Percentiles rank a stretch among this genome's conserved stretches.
Conservation (phyloP, 1,284 basidiomycete species). For the Malassezia yamatoensis region DNA sequence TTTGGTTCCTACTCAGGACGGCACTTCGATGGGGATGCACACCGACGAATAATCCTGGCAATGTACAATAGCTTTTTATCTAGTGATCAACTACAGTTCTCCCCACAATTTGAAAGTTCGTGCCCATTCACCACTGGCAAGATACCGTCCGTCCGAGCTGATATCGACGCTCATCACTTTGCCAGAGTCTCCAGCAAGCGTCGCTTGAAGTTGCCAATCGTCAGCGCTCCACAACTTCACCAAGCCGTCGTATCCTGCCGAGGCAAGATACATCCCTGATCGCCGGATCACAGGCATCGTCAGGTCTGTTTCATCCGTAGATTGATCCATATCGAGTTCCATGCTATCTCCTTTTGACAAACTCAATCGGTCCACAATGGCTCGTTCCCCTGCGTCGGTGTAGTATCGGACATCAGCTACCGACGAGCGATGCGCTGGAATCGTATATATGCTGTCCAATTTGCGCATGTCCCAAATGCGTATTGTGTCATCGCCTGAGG, state of each 20-base stretch:
- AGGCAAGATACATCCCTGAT: conserved; percentile 76
- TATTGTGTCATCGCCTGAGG: conserved; percentile 91
- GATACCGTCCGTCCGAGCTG: conserved; percentile 25
- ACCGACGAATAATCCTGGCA: conserved; percentile 18
- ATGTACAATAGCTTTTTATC: conserved; percentile 13
- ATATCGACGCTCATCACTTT: conserved; percentile 98
- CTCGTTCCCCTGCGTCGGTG: conserved; percentile 31
- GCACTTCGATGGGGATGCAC: conserved; percentile 33
- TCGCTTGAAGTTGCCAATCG: conserved; percentile 85
- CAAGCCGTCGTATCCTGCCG: conserved; percentile 84
- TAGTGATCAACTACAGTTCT: conserved; percentile 13
- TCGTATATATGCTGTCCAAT: conserved; percentile 82
- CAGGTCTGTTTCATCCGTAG: conserved; percentile 39
- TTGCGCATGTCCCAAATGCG: conserved; percentile 97
- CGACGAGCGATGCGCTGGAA: conserved; percentile 87
- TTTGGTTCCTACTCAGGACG: conserved; percentile 26
- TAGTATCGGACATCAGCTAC: conserved; percentile 93
- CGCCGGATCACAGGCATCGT: conserved; percentile 5
- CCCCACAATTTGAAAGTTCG: conserved; percentile 38
- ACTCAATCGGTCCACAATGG: conserved; percentile 23
- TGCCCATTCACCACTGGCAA: conserved; percentile 34
- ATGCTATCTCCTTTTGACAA: not conserved
- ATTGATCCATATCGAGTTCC: conserved; percentile 48
- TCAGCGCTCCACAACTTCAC: conserved; percentile 96
- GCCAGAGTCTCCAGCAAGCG: conserved; percentile 80